phyloP scores from a whole-genome alignment of 257 asterid species.

The Penstemon eatonii region DNA sequence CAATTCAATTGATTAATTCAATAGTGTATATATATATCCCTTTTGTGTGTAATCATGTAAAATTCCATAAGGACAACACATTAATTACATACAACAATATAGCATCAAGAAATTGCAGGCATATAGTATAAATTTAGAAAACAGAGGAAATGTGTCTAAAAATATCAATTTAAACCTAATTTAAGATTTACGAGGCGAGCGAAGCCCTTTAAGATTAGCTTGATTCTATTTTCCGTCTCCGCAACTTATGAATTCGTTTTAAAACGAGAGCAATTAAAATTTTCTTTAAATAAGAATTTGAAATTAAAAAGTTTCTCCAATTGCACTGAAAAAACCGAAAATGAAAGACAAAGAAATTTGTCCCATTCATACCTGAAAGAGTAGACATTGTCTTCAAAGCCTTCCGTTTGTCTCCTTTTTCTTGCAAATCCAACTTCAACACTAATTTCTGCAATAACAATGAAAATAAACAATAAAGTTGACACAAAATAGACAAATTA shows the following conservation, averaged over 20 bases:
- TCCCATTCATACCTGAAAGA: constrained; percentile 42
- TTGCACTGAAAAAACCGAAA: background rate
- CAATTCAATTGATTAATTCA: too few species aligned
- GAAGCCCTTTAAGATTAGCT: too few species aligned
- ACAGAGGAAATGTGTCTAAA: background rate
- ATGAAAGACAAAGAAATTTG: background rate
- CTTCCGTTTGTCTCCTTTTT: constrained; percentile 50
- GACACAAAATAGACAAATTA: background rate
- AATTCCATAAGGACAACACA: background rate
- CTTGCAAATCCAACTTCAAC: constrained; percentile 57
- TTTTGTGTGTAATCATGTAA: background rate
- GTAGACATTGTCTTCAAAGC: constrained; percentile 62
- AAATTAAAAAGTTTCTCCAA: background rate
- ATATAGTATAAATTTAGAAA: background rate
- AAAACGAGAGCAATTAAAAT: background rate
- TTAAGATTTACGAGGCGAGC: too few species aligned
- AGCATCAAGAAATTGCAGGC: background rate
- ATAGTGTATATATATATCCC: too few species aligned
- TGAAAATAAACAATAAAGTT: background rate
- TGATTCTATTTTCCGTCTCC: too few species aligned
- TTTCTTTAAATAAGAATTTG: background rate
- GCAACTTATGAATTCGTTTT: too few species aligned
- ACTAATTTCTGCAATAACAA: constrained; percentile 43
- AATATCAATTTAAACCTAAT: background rate
- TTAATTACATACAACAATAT: background rate